phyloP scores from a whole-genome alignment of 108 stramenopile species.

The Pinguiococcus pyrenoidosus region DNA sequence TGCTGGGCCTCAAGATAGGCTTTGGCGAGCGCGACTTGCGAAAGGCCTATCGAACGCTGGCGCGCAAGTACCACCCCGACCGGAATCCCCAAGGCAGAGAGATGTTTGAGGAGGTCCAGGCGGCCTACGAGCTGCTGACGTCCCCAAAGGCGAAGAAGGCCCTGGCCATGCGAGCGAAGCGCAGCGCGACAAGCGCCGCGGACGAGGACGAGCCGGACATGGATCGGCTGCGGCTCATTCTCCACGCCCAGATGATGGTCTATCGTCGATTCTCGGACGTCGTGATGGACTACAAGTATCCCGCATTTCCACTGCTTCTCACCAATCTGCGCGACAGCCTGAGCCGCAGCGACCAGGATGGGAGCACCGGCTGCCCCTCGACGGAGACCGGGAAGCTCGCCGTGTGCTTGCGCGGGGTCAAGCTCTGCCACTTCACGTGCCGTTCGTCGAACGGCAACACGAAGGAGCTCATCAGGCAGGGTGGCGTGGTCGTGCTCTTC shows the following conservation, averaged over 20 bases:
- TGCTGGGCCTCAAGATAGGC: constrained; percentile 38
- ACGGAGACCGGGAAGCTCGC: no score
- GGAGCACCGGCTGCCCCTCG: no score
- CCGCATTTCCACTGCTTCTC: constrained; percentile 48
- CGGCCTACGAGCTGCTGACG: constrained; percentile 50
- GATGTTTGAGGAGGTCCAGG: constrained; percentile 59
- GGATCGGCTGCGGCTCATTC: no score
- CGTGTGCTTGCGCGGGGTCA: no score
- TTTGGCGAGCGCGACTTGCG: constrained; percentile 45
- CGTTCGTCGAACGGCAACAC: constrained; percentile 56
- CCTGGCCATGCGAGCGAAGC: no score
- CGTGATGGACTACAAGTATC: constrained; percentile 56
- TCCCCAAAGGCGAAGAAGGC: constrained; percentile 46
- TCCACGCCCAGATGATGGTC: no score
- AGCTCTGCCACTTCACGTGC: constrained; percentile 50
- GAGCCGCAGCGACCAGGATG: no score
- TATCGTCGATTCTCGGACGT: no score
- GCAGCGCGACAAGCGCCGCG: constrained; percentile 3
- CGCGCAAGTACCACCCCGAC: constrained; percentile 59
- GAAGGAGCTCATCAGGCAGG: constrained; percentile 53
- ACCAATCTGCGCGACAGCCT: no score
- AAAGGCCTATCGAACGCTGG: constrained; percentile 45
- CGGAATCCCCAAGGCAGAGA: constrained; percentile 58
- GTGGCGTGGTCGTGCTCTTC: constrained; percentile 35
- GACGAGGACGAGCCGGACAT: constrained; percentile 8